These are phyloP conservation scores for Dipodascopsis tothii DNA, from an alignment of 805 yeast species.

Conservation along the genomic window DNA sequence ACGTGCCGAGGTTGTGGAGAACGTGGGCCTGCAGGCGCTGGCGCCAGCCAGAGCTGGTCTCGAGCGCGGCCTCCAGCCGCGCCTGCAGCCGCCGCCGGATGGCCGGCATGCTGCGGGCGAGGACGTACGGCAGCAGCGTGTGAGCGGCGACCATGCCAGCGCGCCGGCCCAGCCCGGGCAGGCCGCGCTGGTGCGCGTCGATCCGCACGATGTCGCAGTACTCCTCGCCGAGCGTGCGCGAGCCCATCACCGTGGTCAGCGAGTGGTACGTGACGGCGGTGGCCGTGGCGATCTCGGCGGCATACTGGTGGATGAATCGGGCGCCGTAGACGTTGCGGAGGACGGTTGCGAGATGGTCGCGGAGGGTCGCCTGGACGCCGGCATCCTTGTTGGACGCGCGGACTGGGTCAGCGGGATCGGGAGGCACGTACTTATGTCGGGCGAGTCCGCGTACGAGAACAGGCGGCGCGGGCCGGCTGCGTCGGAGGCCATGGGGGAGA, in stretches of 20 bases:
- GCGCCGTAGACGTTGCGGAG: slow-evolving; percentile 43
- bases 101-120: slow-evolving; percentile 23
- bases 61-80: slow-evolving; percentile 8
- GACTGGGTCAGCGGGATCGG: slow-evolving; percentile 35
- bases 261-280: slow-evolving; percentile 59
- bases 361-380: slow-evolving; percentile 53
- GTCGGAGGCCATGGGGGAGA: neutral
- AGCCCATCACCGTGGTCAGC: slow-evolving; percentile 67
- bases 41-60: neutral
- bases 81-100: slow-evolving; percentile 23
- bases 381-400: slow-evolving; percentile 87
- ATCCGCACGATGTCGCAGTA: slow-evolving; percentile 77
- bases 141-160: slow-evolving; percentile 51
- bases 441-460: slow-evolving; percentile 74
- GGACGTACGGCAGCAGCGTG: slow-evolving; percentile 53
- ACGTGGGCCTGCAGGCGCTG: neutral
- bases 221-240: slow-evolving; percentile 88
- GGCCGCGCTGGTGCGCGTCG: neutral
- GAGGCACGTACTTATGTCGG: slow-evolving; percentile 60
- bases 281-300: slow-evolving; percentile 51
- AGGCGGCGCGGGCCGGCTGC: neutral
- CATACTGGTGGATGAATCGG: slow-evolving; percentile 54
- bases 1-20: slow-evolving; percentile 10
- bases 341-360: slow-evolving; percentile 49
- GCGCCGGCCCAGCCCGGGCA: neutral